Evolutionary conservation across 225 moss, liverwort and hornwort genomes (phyloP).

Genomic region (Ulota crispa): DNA sequence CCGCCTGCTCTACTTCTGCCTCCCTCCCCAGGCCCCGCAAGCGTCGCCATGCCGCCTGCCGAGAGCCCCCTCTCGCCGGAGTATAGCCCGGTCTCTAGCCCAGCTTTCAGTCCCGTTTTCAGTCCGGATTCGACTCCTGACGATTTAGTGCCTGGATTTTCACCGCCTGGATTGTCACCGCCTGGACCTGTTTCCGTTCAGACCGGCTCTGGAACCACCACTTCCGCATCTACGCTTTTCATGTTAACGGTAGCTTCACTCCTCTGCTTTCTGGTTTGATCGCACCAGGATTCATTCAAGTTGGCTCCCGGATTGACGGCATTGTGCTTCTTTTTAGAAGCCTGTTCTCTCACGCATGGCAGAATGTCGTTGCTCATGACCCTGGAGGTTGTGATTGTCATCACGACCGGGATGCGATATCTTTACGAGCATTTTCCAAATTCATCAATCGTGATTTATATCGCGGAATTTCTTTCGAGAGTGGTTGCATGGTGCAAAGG

Average conservation of each 20-base stretch:
- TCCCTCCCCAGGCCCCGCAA: background rate
- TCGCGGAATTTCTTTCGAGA: background rate
- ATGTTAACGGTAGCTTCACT: background rate
- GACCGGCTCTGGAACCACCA: background rate
- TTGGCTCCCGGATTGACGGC: background rate
- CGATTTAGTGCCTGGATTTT: background rate
- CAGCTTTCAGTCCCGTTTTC: background rate
- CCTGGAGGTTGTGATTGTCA: slow-evolving; percentile 13
- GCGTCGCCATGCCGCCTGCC: background rate
- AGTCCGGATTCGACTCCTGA: background rate
- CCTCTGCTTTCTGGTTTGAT: background rate
- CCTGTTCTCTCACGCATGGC: background rate
- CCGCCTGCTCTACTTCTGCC: background rate
- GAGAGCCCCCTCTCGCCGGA: background rate
- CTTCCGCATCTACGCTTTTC: background rate
- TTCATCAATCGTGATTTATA: background rate
- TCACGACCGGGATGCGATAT: background rate
- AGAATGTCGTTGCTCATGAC: background rate
- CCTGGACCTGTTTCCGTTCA: background rate
- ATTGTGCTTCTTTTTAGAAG: background rate
- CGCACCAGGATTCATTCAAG: background rate
- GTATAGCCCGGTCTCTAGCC: background rate
- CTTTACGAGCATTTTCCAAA: background rate
- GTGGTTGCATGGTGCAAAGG: background rate
- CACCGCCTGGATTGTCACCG: background rate